Evolutionary conservation across 352 stramenopile genomes (phyloP).

Genomic region (Phytophthora kernoviae): DNA sequence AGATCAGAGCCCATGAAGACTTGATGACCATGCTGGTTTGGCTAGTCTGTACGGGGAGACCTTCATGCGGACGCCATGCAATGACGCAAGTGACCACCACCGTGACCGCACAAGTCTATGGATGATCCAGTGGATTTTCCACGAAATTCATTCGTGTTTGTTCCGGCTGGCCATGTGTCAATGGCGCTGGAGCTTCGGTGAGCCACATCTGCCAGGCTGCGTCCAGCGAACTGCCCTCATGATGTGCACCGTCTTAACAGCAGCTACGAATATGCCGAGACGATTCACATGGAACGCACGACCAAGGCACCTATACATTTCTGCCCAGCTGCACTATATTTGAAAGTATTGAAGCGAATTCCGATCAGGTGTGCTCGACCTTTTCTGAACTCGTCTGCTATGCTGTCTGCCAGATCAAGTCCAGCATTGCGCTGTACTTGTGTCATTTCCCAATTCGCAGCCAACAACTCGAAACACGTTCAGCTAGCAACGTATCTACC

Average conservation of each 20-base stretch:
- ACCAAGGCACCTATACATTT: constrained; percentile 17
- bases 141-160: constrained; percentile 18
- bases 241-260: constrained; percentile 5
- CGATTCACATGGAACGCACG: constrained; percentile 5
- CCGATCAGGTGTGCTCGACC: constrained; percentile 24
- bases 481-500: constrained; percentile 17
- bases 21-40: not conserved
- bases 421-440: constrained; percentile 1
- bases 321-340: constrained; percentile 11
- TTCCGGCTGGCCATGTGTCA: constrained; percentile 27
- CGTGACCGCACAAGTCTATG: not conserved
- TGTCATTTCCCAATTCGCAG: constrained; percentile 44
- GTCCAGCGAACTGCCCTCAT: constrained; percentile 9
- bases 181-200: constrained; percentile 7
- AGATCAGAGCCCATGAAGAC: constrained; percentile 8
- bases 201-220: constrained; percentile 2
- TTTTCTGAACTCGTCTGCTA: constrained; percentile 11
- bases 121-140: constrained; percentile 24
- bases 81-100: constrained; percentile 4
- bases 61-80: constrained; percentile 2
- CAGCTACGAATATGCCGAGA: constrained; percentile 1
- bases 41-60: not conserved
- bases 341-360: constrained; percentile 22
- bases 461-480: constrained; percentile 23
- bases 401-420: constrained; percentile 8